Evolutionary conservation across 192 early-diverging fungal species (phyloP), one percentile per base, ranked within the genome.

Genomic region (Podila epigama): DNA sequence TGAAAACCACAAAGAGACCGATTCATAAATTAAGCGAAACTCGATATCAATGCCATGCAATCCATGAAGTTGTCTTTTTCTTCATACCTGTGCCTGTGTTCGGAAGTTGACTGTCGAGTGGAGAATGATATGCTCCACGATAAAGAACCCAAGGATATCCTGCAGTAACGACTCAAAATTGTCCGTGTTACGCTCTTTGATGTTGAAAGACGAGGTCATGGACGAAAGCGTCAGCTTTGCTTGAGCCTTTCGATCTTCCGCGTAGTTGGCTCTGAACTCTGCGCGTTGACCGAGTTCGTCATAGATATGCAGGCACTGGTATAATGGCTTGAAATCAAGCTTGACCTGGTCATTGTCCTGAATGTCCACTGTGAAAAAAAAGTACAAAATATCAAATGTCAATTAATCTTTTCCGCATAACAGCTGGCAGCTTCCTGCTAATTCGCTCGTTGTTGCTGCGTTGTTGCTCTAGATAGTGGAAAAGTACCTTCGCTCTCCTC

Each of bases 141-240:
- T 90, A 70, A 99, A 99, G 68, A 98, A 99, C 15, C 98, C 98
- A 16, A 95, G 92, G 60, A 98, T 89, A 42, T 99, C 95, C 59
- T 94, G 88, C 39, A 99, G 80, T 56, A 95, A 89, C 3, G 83
- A 82, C 51, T 89, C 87, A 57, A 96, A 93, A 28, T 82, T 85
- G 59, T 83, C 65, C 40, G 94, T 60, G 73, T 89, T 83, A 39
- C 88, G 90, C 40, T 88, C 84, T 40, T 85, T 84, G 63, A 96
- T 70, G 11, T 85, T 88, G 63, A 97, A 89, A 5, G 88, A 84
- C 18, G 90, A 80, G 11, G 65, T 77, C 5, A 77, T 68, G 15
- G 73, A 77, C 2, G 90, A 86, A 9, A 98, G 77, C n/a, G 97
- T 87, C 32, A 96, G 81, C 66, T 92, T 91, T 39, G 93, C 93